Evolutionary conservation across 768 basidiomycete species (phyloP), one percentile per base, ranked within the genome.

Genomic region (Leucosporidium yakuticum): DNA sequence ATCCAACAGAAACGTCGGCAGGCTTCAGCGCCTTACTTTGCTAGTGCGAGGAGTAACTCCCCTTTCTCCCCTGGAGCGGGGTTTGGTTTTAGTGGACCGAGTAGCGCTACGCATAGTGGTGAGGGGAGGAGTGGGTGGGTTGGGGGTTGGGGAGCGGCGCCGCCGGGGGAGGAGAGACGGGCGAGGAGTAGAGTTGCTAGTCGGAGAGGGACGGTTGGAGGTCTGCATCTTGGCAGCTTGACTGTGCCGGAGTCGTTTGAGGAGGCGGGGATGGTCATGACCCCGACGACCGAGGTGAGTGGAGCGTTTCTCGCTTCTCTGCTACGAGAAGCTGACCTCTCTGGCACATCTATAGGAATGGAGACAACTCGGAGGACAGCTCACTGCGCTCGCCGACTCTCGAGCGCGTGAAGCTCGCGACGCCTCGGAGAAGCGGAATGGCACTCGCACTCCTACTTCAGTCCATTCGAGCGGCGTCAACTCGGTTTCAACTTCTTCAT

Each of bases 261-360:
- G 21, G 66, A 69, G 25, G 63, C 44, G 11, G 71, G 69, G 20
- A 65, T 75, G 44, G 74, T 75, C 11, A 69, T 69, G 60, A 75
- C 74, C 25, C 74, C 74, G 29, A 73, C 74, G 60, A 72, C 69
- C 11, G 74, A 73, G 63, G 68, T 65, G 57, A n/a, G 68, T 58
- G 1, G 17, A 19, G 49, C 27, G 15, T 25, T 17, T 7, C 23
- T 2, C 7, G 3, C 12, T 48, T 8, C 31, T 31, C n/a, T 17
- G 1, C 15, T 48, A 2, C 23, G 11, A 49, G 17, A 19, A 21
- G 60, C 48, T 53, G 9, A 34, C 34, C 21, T 39, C 15, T 11
- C 12, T 54, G 31, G 29, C 21, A 7, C n/a, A 11, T 4, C 17
- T 11, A 20, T 6, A 69, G 60, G 71, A 75, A 54, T 75, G 74